Conservation (phyloP, 257 asterid species). For the Scutellaria galericulata region DNA sequence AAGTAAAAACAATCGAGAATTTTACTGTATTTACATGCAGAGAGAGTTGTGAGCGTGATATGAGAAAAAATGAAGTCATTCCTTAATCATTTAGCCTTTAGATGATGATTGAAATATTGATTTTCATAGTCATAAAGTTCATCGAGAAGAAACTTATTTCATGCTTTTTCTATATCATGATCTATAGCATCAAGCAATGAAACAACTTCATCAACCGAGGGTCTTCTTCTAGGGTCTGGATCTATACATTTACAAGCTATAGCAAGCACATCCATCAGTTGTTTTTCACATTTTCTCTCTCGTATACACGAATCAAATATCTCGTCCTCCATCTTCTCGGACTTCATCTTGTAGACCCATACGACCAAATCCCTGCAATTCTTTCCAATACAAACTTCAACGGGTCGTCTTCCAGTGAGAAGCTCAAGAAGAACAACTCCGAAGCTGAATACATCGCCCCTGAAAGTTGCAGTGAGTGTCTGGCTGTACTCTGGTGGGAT, state of each 20-base stretch:
- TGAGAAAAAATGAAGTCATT: too few species aligned
- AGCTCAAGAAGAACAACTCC: conserved; percentile 97
- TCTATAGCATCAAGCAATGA: conserved; percentile 71
- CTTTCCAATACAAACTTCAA: conserved; percentile 80
- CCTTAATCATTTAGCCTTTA: too few species aligned
- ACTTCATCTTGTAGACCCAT: conserved; percentile 80
- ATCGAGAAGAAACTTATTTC: too few species aligned
- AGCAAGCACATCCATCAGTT: conserved; percentile 65
- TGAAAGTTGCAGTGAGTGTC: conserved; percentile 80
- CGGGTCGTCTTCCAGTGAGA: conserved; percentile 80
- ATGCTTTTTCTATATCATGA: conserved; percentile 47
- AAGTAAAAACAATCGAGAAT: too few species aligned
- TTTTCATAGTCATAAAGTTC: too few species aligned
- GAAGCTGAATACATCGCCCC: conserved; percentile 92
- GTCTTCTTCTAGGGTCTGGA: conserved; percentile 76
- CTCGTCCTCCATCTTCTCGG: conserved; percentile 72
- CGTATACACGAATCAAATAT: conserved; percentile 62
- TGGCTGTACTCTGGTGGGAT: conserved; percentile 96
- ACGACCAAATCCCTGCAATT: conserved; percentile 80
- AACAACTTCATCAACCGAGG: conserved; percentile 83
- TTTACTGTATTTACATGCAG: too few species aligned
- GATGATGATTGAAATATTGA: too few species aligned
- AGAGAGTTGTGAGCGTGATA: too few species aligned
- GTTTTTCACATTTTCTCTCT: conserved; percentile 58
- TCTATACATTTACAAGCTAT: conserved; percentile 85